Base-by-base conservation (phyloP, 768 basidiomycete species). In the Tricholoma flavovirens region DNA sequence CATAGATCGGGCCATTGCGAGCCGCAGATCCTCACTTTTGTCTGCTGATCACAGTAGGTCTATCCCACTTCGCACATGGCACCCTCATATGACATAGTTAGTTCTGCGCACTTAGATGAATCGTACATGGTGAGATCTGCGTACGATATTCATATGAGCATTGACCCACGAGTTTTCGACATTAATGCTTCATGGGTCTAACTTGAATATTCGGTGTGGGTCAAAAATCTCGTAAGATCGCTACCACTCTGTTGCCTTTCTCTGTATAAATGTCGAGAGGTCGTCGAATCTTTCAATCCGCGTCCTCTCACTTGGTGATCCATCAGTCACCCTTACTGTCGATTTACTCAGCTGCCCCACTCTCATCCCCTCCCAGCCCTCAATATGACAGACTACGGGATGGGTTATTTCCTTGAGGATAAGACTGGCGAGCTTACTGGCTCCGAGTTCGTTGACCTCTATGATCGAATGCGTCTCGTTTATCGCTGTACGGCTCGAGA, bases 371-470 rank as follows among this genome's bases (percentile, higher is more conserved):
- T 22, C 24, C 4, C 9, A 46, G 11, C 22, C 6, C 26, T 30
- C 24, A 48, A 30, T 15, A 74, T 74, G 71, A 74, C 77, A 12
- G 74, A 71, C 54, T 83, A 80, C 57, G 81, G 80, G 55, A 71
- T 86, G 62, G 81, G 84, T 36, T 80, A 72, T 67, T 78, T 87
- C 61, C 80, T 89, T 55, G 83, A 86, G 64, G 86, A 88, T 71
- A 79, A 72, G 54, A 79, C 78, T 5, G 85, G 84, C 4, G 68
- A 63, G 33, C 67, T 83, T 35, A 70, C 72, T 11, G 82, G 78
- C 33, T 79, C 83, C 3, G 78, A 83, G 17, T 88, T 83, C 63
- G 64, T 77, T 49, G 87, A 88, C 68, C 72, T 86, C 59, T 74
- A 87, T 66, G 82, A 81, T 49, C 83, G 86, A 17, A 74, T 85